phyloP scores from a whole-genome alignment of 1,284 basidiomycete species.

The Marasmius tenuissimus region DNA sequence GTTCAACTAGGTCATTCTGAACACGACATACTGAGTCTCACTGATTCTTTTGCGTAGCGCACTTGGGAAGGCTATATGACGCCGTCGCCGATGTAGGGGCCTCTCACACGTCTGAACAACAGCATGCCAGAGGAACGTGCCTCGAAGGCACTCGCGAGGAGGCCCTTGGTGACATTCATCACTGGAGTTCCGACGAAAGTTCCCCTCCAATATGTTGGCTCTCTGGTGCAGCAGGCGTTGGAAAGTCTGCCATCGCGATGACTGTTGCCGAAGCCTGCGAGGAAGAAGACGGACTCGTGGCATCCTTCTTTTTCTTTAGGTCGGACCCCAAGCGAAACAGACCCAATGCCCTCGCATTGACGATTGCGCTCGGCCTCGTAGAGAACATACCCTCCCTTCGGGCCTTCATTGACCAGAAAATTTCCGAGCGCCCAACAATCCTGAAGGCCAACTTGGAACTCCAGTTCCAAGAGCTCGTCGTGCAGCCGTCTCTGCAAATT shows the following conservation, averaged over 20 bases:
- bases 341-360: neutral
- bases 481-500: neutral
- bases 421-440: neutral
- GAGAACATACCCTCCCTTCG: neutral
- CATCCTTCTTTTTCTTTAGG: constrained; percentile 18
- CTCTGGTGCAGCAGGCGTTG: constrained; percentile 15
- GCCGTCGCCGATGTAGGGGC: neutral
- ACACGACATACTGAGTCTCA: too few relatives aligned
- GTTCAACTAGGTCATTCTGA: too few relatives aligned
- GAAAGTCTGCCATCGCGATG: constrained; percentile 13
- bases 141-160: constrained; percentile 11
- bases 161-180: constrained; percentile 7
- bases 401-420: neutral
- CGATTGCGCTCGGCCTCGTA: constrained; percentile 1
- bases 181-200: constrained; percentile 9
- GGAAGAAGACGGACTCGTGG: constrained; percentile 3
- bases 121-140: constrained; percentile 6
- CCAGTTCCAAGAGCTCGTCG: constrained; percentile 2
- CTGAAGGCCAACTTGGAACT: neutral
- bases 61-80: too few relatives aligned
- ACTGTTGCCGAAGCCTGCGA: constrained; percentile 13
- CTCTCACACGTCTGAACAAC: neutral
- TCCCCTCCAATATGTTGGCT: constrained; percentile 15
- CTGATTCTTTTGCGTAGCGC: too few relatives aligned
- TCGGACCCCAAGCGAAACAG: neutral